Evolutionary conservation across 169 alveolate species (phyloP).

Genomic region (Cryptosporidium andersoni): DNA sequence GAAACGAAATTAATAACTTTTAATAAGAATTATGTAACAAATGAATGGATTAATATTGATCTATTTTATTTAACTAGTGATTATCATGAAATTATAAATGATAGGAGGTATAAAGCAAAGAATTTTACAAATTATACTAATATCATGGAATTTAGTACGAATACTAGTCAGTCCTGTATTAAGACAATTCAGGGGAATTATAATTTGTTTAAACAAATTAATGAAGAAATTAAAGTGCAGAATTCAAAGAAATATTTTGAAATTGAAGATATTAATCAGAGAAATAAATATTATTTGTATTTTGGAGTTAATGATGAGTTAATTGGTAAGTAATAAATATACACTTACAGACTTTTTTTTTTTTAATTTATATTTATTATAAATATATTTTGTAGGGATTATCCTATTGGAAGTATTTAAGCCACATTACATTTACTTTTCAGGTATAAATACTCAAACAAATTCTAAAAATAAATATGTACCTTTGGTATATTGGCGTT

Average conservation of each 20-base stretch:
- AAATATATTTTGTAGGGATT: slow-evolving; percentile 9
- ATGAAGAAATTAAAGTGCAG: neutral
- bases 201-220: neutral
- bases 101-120: neutral
- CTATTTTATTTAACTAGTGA: slow-evolving; percentile 13
- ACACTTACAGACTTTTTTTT: neutral
- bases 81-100: neutral
- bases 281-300: neutral
- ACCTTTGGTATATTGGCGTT: slow-evolving; percentile 66
- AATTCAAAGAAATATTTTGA: neutral
- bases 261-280: neutral
- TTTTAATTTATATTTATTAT: neutral
- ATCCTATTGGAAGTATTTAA: neutral
- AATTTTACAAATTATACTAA: neutral
- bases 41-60: slow-evolving; percentile 54
- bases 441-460: neutral
- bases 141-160: neutral
- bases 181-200: neutral
- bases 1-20: neutral
- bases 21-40: slow-evolving; percentile 5
- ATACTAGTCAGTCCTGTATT: neutral
- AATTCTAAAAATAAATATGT: neutral
- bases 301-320: slow-evolving; percentile 43
- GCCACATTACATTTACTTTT: slow-evolving; percentile 4
- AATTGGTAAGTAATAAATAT: slow-evolving; percentile 27